Evolutionary conservation across 257 asterid species (phyloP), one percentile per base, ranked within the genome.

Genomic region (Nicotiana otophora): DNA sequence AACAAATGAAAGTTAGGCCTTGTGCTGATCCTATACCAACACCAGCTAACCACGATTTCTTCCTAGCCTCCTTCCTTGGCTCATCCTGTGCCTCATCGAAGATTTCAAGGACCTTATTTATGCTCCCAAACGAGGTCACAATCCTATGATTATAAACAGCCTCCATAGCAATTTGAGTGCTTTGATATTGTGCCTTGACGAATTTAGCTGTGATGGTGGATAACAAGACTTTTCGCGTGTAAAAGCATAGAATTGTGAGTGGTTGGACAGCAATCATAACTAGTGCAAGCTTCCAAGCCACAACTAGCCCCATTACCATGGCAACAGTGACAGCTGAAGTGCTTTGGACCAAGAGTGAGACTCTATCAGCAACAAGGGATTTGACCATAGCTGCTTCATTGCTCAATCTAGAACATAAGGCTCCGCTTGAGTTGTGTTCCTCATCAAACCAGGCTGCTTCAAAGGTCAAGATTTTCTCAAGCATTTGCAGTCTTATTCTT

Each of bases 11-110:
- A 6, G 93, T 92, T 23, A 94, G 84, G n/a, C 98, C 97, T 23
- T 94, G 98, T 64, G 98, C 98, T 30, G 97, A 94, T n/a, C 97
- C 98, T 14, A 94, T 94, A 7, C 97, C 98, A 1, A 90, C 81
- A 31, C 97, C 97, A 0, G 98, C 98, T 1, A 94, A 88, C 90
- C 92, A 92, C 10, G 98, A 86, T 75, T 94, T 94, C 89, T 89
- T 93, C 17, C 86, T 86, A 4, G 94, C 98, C 88, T 92, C 95
- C 83, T 83, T 93, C 81, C 98, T 89, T 34, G 97, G 92, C 88
- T 91, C 93, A 31, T 94, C 97, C 68, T 94, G 97, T 74, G 97
- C 95, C 66, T 86, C 87, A 36, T 94, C 93, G 14, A 94, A 94
- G 1, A 94, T 90, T 84, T 80, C 78, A 10, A 94, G 94, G 74